Base-by-base conservation (phyloP, 306 rosid genomes). In the Sophora flavescens region DNA sequence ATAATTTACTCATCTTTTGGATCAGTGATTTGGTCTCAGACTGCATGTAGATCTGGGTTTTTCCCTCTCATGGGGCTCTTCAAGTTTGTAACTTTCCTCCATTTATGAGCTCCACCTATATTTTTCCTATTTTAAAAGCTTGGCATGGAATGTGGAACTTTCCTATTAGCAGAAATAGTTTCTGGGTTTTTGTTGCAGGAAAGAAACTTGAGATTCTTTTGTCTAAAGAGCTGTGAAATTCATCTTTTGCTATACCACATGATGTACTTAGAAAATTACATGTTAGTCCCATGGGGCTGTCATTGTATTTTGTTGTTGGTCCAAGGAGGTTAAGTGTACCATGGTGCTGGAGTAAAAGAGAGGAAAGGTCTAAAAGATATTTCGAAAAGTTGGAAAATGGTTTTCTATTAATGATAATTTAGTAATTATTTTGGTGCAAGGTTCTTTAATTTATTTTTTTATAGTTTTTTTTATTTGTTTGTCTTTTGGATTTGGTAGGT, bases 401-500 rank as follows among this genome's bases (percentile, higher is more conserved):
- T 66, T 72, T 78, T 61, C 51, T 22, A 7, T 50, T 72, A 65
- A 81, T 65, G 74, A 81, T 83, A 68, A 44, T 60, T 57, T 42
- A 77, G 72, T 78, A 18, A 69, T 30, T 60, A 62, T 68, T 54
- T 67, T 44, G 10, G 66, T 68, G 75, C 60, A 73, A 68, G 76
- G 78, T 82, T 77, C 50, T 33, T 57, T 53, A n/a, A n/a, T 22
- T 22, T 63, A 53, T 54, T 74, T 45, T 35, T 52, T 66, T 54
- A 17, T 12, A 3, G 22, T 2, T 3, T 51, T 8, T 8, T 38
- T 5, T 70, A 32, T 63, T 16, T 63, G 3, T 4, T 32, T 59
- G 41, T 68, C 14, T 35, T 70, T 14, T 82, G 65, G 83, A 64
- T 50, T 62, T 81, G 86, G 87, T 89, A 80, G 93, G 87, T 89